These are phyloP conservation scores for Piper betle DNA, from an alignment of 164 flowering plant species.

Conservation along the genomic window DNA sequence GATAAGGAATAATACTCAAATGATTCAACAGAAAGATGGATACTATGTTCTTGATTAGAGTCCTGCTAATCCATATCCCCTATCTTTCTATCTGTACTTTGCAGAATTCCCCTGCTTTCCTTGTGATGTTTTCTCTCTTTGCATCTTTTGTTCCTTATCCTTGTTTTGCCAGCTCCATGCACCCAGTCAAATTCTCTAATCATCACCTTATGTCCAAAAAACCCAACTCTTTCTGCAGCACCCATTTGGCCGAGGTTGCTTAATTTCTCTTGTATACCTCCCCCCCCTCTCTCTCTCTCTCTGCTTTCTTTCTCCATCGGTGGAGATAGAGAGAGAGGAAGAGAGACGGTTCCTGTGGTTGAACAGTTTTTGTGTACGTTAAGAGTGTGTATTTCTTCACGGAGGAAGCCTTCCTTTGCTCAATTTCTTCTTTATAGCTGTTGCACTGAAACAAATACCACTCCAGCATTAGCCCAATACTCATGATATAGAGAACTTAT, in stretches of 20 bases:
- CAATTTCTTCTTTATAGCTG: conserved; percentile 19
- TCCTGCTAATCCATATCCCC: conserved; percentile 13
- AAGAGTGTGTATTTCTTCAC: neutral
- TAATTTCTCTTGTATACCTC: neutral
- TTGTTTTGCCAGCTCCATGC: conserved; percentile 18
- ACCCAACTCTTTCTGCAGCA: conserved; percentile 9
- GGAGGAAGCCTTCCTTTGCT: conserved; percentile 4
- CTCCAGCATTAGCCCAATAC: conserved; percentile 43
- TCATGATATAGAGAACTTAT: conserved; percentile 4
- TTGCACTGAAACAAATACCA: conserved; percentile 35
- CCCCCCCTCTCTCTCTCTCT: conserved; percentile 6
- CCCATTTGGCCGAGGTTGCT: conserved; percentile 10
- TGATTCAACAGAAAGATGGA: conserved; percentile 6
- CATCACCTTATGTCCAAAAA: conserved; percentile 23
- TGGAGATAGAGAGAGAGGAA: conserved; percentile 10
- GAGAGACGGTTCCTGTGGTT: neutral
- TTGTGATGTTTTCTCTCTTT: conserved; percentile 6
- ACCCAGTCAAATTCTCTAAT: conserved; percentile 30
- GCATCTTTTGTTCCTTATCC: conserved; percentile 3
- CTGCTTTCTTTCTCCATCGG: neutral
- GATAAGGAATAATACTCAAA: neutral
- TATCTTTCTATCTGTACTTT: conserved; percentile 10
- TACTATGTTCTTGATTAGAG: conserved; percentile 15
- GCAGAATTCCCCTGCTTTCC: conserved; percentile 18
- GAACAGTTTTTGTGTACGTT: too few relatives aligned